These are phyloP conservation scores for Aegle marmelos DNA, from an alignment of 345 rosid genomes.

Conservation along the genomic window DNA sequence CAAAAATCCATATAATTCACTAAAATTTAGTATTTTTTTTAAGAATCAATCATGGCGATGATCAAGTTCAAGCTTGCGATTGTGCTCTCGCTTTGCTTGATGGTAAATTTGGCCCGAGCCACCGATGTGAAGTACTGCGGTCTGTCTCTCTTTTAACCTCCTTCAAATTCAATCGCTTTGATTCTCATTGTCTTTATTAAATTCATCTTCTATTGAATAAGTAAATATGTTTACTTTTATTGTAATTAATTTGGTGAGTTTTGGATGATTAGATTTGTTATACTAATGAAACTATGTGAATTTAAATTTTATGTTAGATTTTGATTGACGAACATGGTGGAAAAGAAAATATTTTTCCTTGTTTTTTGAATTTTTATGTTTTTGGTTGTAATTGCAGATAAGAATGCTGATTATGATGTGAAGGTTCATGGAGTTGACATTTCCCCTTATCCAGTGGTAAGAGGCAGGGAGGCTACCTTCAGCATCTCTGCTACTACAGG, in stretches of 20 bases:
- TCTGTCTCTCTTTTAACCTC: slow-evolving; percentile 23
- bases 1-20: too few species aligned
- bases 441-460: slow-evolving; percentile 53
- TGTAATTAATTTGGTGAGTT: not conserved
- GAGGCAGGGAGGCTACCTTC: slow-evolving; percentile 63
- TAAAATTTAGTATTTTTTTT: not conserved
- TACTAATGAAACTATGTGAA: not conserved
- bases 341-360: not conserved
- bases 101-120: slow-evolving; percentile 39
- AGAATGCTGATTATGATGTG: slow-evolving; percentile 52
- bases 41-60: slow-evolving; percentile 14
- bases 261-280: not conserved
- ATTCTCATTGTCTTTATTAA: not conserved
- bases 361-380: not conserved
- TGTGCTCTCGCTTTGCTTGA: slow-evolving; percentile 34
- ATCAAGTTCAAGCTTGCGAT: slow-evolving; percentile 23
- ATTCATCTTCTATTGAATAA: not conserved
- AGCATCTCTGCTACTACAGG: slow-evolving; percentile 65
- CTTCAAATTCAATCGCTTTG: not conserved
- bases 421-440: slow-evolving; percentile 62
- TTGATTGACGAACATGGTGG: not conserved
- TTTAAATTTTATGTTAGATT: not conserved
- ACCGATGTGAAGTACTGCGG: slow-evolving; percentile 63
- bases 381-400: slow-evolving; percentile 40
- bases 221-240: not conserved